Evolutionary conservation across 345 rosid genomes (phyloP).

Genomic region (Eucalyptus brandiana): DNA sequence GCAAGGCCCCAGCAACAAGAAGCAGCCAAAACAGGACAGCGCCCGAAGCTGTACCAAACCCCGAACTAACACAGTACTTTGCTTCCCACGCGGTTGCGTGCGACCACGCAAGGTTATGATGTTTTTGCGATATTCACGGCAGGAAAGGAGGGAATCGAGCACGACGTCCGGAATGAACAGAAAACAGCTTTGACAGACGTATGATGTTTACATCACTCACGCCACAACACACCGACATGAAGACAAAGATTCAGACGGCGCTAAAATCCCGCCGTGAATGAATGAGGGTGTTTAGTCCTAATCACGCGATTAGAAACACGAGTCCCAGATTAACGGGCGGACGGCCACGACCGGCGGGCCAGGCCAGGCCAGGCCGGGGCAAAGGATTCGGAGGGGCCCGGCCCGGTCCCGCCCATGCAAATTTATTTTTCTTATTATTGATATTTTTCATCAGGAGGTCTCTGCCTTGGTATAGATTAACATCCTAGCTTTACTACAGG

Average conservation of each 20-base stretch:
- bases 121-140: background rate
- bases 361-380: no score
- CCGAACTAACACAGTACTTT: background rate
- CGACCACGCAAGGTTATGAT: fast-evolving
- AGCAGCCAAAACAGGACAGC: background rate
- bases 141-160: background rate
- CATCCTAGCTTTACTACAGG: background rate
- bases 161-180: background rate
- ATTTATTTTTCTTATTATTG: background rate
- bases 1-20: background rate
- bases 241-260: background rate
- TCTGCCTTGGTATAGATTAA: no score
- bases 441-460: no score
- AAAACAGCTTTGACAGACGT: background rate
- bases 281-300: background rate
- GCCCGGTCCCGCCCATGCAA: background rate
- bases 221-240: background rate
- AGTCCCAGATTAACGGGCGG: background rate
- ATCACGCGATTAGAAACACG: background rate
- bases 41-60: background rate
- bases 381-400: background rate
- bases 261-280: background rate
- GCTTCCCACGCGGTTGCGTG: background rate
- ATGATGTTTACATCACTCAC: background rate
- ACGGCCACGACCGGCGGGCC: background rate